These are phyloP conservation scores for Trifolium pratense DNA, from an alignment of 306 rosid species.

Conservation along the genomic window DNA sequence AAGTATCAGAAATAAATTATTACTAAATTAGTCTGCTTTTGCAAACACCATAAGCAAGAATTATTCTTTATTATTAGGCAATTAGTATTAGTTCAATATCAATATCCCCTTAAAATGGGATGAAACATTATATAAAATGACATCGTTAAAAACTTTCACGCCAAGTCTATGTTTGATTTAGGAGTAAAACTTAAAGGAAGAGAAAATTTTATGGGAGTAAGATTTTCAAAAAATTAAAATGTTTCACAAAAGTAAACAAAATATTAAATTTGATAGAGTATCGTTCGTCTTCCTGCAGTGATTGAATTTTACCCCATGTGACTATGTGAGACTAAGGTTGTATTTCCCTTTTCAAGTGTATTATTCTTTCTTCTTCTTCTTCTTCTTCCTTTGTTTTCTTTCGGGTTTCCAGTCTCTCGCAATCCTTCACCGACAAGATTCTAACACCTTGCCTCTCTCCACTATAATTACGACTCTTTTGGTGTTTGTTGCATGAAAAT, in stretches of 20 bases:
- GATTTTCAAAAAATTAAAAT: too few relatives aligned
- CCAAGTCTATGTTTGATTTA: constrained; percentile 14
- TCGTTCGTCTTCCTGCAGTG: neutral
- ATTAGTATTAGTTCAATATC: neutral
- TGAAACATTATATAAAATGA: neutral
- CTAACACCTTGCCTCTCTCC: neutral
- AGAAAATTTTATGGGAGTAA: too few relatives aligned
- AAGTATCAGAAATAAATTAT: constrained; percentile 19
- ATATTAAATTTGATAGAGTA: neutral
- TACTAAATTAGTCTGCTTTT: neutral
- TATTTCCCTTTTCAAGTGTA: neutral
- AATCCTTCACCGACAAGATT: neutral
- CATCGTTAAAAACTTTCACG: constrained; percentile 13
- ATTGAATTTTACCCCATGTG: neutral
- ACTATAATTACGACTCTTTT: neutral
- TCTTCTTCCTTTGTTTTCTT: neutral
- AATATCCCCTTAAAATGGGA: neutral
- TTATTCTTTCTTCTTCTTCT: neutral
- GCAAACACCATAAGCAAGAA: neutral
- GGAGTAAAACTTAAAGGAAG: neutral
- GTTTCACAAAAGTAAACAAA: neutral
- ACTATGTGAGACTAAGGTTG: neutral
- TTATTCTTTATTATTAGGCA: neutral
- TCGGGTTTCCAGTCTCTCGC: neutral
- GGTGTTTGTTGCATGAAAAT: neutral